Conservation (phyloP, 2,329 filamentous ascomycete genomes). For the Periconia macrospinosa region DNA sequence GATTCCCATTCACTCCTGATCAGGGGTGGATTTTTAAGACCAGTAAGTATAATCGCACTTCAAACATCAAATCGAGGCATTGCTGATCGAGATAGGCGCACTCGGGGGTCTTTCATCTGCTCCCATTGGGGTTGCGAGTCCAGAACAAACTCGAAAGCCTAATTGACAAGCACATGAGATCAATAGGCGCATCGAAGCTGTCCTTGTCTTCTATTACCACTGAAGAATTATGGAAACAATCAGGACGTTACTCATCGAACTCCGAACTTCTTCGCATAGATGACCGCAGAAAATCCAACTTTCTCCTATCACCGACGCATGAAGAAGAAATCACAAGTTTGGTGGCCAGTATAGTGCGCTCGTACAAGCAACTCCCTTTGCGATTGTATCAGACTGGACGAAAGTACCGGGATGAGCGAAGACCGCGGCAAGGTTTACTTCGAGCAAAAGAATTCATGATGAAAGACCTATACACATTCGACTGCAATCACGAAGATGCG, state of each 20-base stretch:
- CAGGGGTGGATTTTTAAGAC: conserved; percentile 50
- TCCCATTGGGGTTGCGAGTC: conserved; percentile 83
- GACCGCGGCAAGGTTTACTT: conserved; percentile 84
- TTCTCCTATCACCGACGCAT: conserved; percentile 87
- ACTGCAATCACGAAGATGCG: conserved; percentile 67
- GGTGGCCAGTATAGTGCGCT: conserved; percentile 71
- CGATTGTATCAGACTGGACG: conserved; percentile 89
- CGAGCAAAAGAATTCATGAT: conserved; percentile 91
- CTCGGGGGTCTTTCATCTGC: conserved; percentile 86
- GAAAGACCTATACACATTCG: conserved; percentile 99
- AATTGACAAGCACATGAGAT: conserved; percentile 86
- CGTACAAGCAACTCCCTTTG: conserved; percentile 83
- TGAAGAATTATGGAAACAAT: conserved; percentile 79
- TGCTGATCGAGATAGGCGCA: conserved; percentile 63
- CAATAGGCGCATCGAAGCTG: conserved; percentile 77
- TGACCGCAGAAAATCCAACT: conserved; percentile 74
- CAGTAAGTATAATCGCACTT: conserved; percentile 25
- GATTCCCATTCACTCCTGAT: conserved; percentile 49
- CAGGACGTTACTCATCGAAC: conserved; percentile 75
- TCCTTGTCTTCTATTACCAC: conserved; percentile 85
- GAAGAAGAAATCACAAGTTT: conserved; percentile 93
- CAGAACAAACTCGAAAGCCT: conserved; percentile 84
- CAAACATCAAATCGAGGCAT: not conserved
- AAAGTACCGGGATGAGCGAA: conserved; percentile 91
- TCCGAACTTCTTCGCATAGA: conserved; percentile 82